A percentile compares a stretch with the other conserved stretches of the same genome.
Conservation (phyloP, 805 yeast genomes). For the Metschnikowia shivogae region DNA sequence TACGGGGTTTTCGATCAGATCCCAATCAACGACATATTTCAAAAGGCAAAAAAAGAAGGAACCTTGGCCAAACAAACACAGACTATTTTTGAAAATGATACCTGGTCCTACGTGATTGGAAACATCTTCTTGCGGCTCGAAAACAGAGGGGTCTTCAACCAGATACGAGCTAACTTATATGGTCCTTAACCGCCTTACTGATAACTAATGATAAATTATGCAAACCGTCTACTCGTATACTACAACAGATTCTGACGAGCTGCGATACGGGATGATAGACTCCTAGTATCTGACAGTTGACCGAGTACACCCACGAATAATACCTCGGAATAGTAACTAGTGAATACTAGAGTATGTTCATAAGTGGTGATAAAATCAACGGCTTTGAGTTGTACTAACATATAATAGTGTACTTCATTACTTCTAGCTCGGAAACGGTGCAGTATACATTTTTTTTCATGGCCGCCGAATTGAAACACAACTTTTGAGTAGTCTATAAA, state of each 20-base stretch:
- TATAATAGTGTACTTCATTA: too few relatives aligned
- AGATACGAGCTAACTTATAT: constrained; percentile 27
- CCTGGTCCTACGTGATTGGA: constrained; percentile 31
- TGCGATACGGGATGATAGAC: too few relatives aligned
- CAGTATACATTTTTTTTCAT: too few relatives aligned
- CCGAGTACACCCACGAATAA: too few relatives aligned
- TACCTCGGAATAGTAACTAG: too few relatives aligned
- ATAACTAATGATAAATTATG: constrained; percentile 2
- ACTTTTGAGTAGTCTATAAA: neutral
- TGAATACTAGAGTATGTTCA: too few relatives aligned
- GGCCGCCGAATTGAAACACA: too few relatives aligned
- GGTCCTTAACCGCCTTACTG: constrained; percentile 17
- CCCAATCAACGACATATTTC: constrained; percentile 23
- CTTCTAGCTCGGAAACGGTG: too few relatives aligned
- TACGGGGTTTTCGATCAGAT: constrained; percentile 31
- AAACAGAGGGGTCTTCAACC: constrained; percentile 26
- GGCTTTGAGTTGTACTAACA: too few relatives aligned
- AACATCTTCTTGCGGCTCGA: constrained; percentile 28
- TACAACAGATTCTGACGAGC: too few relatives aligned
- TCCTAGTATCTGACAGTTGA: too few relatives aligned
- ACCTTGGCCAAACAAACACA: constrained; percentile 23
- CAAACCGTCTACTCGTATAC: neutral
- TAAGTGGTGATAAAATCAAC: too few relatives aligned
- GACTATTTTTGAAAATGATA: constrained; percentile 24
- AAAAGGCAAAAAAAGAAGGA: constrained; percentile 21